These are phyloP conservation scores for Tremella fuciformis DNA, from an alignment of 768 basidiomycete species.

Conservation along the genomic window DNA sequence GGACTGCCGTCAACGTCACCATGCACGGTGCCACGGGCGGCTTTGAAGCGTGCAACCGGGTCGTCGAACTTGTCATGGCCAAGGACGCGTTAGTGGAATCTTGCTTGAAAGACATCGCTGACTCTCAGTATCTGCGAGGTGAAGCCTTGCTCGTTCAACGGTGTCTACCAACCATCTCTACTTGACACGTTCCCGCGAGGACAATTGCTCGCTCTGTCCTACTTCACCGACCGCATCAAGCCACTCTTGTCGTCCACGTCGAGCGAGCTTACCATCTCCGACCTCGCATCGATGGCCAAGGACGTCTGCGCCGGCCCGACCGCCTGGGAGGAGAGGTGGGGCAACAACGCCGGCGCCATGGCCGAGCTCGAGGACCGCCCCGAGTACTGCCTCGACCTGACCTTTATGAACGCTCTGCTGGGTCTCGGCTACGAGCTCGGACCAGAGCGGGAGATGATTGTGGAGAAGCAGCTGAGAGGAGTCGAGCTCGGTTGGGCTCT, in stretches of 20 bases:
- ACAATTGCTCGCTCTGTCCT: constrained; percentile 84
- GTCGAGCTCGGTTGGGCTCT: constrained; percentile 94
- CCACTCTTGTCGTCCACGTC: constrained; percentile 61
- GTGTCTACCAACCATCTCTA: constrained; percentile 92
- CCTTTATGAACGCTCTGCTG: constrained; percentile 87
- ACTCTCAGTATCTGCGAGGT: constrained; percentile 68
- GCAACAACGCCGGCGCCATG: constrained; percentile 55
- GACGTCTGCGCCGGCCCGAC: constrained; percentile 70
- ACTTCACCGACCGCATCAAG: constrained; percentile 91
- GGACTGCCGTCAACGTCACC: constrained; percentile 62
- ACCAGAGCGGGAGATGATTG: constrained; percentile 60
- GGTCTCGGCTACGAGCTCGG: constrained; percentile 86
- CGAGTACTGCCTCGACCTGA: constrained; percentile 93
- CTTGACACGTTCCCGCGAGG: constrained; percentile 82
- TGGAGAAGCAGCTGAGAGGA: constrained; percentile 81
- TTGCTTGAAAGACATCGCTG: background rate
- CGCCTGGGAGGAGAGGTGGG: constrained; percentile 58
- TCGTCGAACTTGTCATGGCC: constrained; percentile 85
- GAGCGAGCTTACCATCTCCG: constrained; percentile 57
- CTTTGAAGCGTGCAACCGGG: constrained; percentile 78
- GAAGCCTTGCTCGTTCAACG: constrained; percentile 94
- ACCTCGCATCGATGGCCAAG: constrained; percentile 64
- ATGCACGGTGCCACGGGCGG: constrained; percentile 82
- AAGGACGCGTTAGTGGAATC: constrained; percentile 75
- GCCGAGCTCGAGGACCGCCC: constrained; percentile 75